phyloP scores from a whole-genome alignment of 2,329 filamentous ascomycete genomes.

The Ploettnerulaceae sp. region DNA sequence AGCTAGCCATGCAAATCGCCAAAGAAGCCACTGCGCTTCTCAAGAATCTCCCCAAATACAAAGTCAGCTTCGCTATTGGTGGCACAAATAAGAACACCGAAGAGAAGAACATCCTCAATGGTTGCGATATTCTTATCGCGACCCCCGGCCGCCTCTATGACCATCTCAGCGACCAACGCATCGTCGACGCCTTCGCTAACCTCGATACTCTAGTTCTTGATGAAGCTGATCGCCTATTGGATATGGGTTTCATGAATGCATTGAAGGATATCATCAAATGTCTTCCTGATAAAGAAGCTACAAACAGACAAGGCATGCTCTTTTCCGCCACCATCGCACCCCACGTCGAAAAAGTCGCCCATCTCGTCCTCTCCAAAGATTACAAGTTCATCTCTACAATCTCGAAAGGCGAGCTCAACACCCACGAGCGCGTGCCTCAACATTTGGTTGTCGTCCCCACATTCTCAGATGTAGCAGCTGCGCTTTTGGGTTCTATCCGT shows the following conservation, averaged over 20 bases:
- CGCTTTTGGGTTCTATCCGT: slow-evolving; percentile 70
- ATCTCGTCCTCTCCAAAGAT: slow-evolving; percentile 69
- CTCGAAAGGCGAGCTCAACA: slow-evolving; percentile 71
- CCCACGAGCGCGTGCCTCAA: slow-evolving; percentile 81
- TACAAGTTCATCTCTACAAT: slow-evolving; percentile 94
- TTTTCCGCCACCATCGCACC: slow-evolving; percentile 91
- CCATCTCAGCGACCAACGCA: slow-evolving; percentile 55
- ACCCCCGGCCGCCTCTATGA: slow-evolving; percentile 86
- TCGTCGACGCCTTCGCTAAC: slow-evolving; percentile 40
- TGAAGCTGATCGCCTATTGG: slow-evolving; percentile 96
- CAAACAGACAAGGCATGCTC: slow-evolving; percentile 82
- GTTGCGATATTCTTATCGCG: slow-evolving; percentile 85
- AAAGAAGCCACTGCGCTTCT: slow-evolving; percentile 58
- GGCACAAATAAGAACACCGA: slow-evolving; percentile 73
- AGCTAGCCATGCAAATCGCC: slow-evolving; percentile 76
- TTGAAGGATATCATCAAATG: slow-evolving; percentile 54
- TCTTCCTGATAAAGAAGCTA: slow-evolving; percentile 58
- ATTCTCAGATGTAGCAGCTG: slow-evolving; percentile 72
- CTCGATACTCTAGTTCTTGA: slow-evolving; percentile 92
- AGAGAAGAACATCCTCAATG: slow-evolving; percentile 63
- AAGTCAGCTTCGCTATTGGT: slow-evolving; percentile 78
- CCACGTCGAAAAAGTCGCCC: slow-evolving; percentile 74
- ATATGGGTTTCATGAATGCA: slow-evolving; percentile 76
- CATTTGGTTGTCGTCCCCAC: slow-evolving; percentile 61
- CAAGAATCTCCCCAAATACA: slow-evolving; percentile 31